Evolutionary conservation across 2,329 filamentous ascomycete species (phyloP).

Genomic region (Colletotrichum trifolii): DNA sequence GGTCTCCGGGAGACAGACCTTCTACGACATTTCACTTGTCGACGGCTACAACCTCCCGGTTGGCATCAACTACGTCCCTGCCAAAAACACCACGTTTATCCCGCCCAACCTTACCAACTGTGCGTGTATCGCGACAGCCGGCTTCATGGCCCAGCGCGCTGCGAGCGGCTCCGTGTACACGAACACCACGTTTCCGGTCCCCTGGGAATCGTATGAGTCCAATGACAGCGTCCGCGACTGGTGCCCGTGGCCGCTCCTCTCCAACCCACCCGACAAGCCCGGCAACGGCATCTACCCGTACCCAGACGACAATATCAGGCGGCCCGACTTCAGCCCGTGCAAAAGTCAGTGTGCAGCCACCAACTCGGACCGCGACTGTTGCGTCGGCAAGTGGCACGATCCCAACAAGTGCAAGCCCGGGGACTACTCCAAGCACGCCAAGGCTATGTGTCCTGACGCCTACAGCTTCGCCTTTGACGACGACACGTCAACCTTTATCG

Average conservation of each 20-base stretch:
- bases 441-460: slow-evolving; percentile 83
- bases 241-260: slow-evolving; percentile 85
- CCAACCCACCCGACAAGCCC: slow-evolving; percentile 74
- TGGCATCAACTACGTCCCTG: slow-evolving; percentile 69
- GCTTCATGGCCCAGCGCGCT: slow-evolving; percentile 67
- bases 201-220: slow-evolving; percentile 71
- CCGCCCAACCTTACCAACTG: slow-evolving; percentile 82
- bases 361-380: slow-evolving; percentile 76
- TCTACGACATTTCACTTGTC: slow-evolving; percentile 87
- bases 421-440: slow-evolving; percentile 75
- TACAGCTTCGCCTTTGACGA: slow-evolving; percentile 81
- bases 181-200: slow-evolving; percentile 74
- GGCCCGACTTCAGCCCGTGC: slow-evolving; percentile 81
- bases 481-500: slow-evolving; percentile 68
- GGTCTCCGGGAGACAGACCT: slow-evolving; percentile 70
- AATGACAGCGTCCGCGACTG: slow-evolving; percentile 70
- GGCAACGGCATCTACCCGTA: slow-evolving; percentile 84
- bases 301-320: slow-evolving; percentile 77
- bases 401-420: slow-evolving; percentile 73
- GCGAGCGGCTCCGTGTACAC: slow-evolving; percentile 68
- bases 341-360: slow-evolving; percentile 80
- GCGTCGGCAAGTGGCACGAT: slow-evolving; percentile 74
- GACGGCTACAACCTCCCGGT: slow-evolving; percentile 86
- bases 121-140: slow-evolving; percentile 78
- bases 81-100: slow-evolving; percentile 72